Evolutionary conservation across 805 yeast species (phyloP).

Genomic region (Wickerhamiella spandovensis): DNA sequence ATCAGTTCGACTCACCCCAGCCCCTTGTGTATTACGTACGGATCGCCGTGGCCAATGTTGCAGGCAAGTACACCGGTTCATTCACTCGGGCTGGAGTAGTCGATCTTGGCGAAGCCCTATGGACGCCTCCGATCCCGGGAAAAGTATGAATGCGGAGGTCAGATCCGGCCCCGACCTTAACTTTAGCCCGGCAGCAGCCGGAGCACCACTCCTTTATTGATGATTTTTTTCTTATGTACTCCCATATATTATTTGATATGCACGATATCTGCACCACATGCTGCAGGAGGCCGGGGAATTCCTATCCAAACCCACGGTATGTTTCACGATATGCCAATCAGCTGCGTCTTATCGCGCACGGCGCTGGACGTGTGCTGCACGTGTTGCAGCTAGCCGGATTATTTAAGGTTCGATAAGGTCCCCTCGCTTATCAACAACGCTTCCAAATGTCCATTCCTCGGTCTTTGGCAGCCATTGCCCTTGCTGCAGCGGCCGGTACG

Average conservation of each 20-base stretch:
- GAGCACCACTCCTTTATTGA: neutral
- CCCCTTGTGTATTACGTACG: conserved; percentile 11
- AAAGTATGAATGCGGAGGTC: neutral
- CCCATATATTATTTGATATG: neutral
- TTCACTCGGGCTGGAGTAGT: conserved; percentile 1
- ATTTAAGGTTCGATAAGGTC: neutral
- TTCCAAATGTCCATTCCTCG: neutral
- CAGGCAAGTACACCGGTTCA: conserved; percentile 1
- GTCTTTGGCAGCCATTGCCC: neutral
- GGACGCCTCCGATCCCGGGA: neutral
- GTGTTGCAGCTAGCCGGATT: neutral
- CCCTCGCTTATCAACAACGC: neutral
- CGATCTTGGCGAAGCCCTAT: neutral
- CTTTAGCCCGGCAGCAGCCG: too few relatives aligned
- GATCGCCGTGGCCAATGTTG: conserved; percentile 10
- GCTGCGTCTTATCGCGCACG: neutral
- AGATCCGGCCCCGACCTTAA: too few relatives aligned
- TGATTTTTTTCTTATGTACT: neutral
- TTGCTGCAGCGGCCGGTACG: neutral
- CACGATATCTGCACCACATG: neutral
- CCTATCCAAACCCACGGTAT: neutral
- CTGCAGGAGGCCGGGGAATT: neutral
- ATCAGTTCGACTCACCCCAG: neutral
- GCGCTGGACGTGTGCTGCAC: neutral
- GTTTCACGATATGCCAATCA: neutral